Base-by-base conservation (phyloP, 2,329 filamentous ascomycete species). In the Echinosphaeria canescens region DNA sequence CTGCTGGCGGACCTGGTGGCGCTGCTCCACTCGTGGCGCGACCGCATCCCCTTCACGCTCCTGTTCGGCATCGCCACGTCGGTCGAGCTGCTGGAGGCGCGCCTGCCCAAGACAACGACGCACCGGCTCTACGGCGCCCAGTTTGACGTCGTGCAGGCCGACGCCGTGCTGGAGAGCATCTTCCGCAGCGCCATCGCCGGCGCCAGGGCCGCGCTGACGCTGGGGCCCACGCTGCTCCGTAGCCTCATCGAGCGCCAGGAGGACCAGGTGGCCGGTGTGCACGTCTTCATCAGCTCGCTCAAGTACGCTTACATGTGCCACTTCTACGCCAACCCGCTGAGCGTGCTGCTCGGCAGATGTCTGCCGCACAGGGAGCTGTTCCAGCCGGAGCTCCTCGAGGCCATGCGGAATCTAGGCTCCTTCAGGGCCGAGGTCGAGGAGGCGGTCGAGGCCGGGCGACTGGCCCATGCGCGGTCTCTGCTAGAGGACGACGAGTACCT, bases 291-390 rank as follows among this genome's bases (percentile, higher is more conserved):
- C 25, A 66, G 66, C 40, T 70, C 73, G 9, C 39, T 82, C 3
- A 75, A 76, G 63, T 88, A 85, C 47, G 68, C 73, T 1, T 81
- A 82, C 41, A 84, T 90, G 78, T 79, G 73, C 30, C 75, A 82
- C 42, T 85, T 79, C 40, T 85, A 80, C 37, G 75, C 74, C 22
- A 85, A 82, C 36, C 66, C 74, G 1, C 52, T 82, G 4, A 79
- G 70, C 32, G 44, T 80, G 4, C 56, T 85, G 18, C 46, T 70
- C 8, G n/a, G n/a, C n/a, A n/a, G n/a, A n/a, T n/a, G n/a, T n/a
- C n/a, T n/a, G n/a, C 49, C 50, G 3, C 32, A 25, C 6, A 28
- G 30, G n/a, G 34, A 42, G 10, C 29, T 52, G 2, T 34, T 79
- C 1, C 57, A 73, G 27, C 38, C 50, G 2, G 62, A 74, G 31